Evolutionary conservation across 192 early-diverging fungal genomes (phyloP).

Genomic region (Mycoemilia scoparia): DNA sequence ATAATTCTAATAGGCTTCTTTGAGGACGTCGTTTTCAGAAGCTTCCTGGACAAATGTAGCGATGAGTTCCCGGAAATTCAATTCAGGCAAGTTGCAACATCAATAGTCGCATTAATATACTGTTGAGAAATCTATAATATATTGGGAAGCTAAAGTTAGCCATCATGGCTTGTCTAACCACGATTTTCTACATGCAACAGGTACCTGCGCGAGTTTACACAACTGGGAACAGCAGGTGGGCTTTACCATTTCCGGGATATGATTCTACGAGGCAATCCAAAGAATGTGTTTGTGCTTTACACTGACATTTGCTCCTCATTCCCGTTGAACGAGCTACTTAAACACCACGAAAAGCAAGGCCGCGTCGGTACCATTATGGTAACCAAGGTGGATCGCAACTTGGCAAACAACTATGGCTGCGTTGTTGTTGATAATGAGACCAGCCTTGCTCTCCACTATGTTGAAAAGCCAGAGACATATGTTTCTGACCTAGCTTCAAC

Average conservation of each 20-base stretch:
- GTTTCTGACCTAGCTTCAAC: constrained; percentile 88
- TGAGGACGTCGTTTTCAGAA: constrained; percentile 81
- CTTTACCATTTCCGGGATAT: constrained; percentile 98
- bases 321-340: constrained; percentile 73
- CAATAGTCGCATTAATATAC: constrained; percentile 2
- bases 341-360: constrained; percentile 63
- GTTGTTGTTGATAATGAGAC: constrained; percentile 79
- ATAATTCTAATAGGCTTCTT: constrained; percentile 94
- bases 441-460: constrained; percentile 86
- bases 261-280: constrained; percentile 75
- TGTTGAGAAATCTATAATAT: neutral
- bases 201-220: constrained; percentile 94
- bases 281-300: constrained; percentile 90
- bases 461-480: constrained; percentile 94
- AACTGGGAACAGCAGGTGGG: constrained; percentile 91
- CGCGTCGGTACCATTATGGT: constrained; percentile 79
- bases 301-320: constrained; percentile 91
- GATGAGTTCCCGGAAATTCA: constrained; percentile 71
- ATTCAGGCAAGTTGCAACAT: constrained; percentile 43
- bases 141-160: neutral
- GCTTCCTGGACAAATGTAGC: constrained; percentile 70
- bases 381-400: constrained; percentile 64
- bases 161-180: neutral
- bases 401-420: constrained; percentile 79
- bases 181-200: constrained; percentile 21